These are phyloP conservation scores for Pestalotiopsis sp. DNA, from an alignment of 2,329 filamentous ascomycete species.

Conservation along the genomic window DNA sequence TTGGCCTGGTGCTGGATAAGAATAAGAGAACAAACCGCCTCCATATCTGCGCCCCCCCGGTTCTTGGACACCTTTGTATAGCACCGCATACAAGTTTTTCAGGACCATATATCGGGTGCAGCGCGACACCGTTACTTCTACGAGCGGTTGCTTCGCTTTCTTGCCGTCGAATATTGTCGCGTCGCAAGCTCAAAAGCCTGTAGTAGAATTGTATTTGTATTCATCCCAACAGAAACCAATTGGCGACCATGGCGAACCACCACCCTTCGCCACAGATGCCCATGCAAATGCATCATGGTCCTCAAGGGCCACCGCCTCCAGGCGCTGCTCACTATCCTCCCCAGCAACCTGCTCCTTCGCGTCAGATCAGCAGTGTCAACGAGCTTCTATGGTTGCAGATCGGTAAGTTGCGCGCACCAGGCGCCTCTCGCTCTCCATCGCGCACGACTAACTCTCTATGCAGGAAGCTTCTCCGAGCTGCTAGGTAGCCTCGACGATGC, in stretches of 20 bases:
- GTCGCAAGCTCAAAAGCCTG: constrained; percentile 16
- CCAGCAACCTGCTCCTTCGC: constrained; percentile 58
- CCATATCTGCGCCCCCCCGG: background rate
- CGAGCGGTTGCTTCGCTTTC: background rate
- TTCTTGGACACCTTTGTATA: background rate
- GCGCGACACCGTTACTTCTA: background rate
- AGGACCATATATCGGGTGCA: background rate
- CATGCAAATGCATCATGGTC: constrained; percentile 69
- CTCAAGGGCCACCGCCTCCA: constrained; percentile 63
- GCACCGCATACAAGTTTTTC: background rate
- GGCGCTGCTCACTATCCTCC: constrained; percentile 55
- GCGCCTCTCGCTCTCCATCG: background rate
- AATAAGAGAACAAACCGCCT: background rate
- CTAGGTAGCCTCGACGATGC: constrained; percentile 89
- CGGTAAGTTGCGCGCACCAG: constrained; percentile 59
- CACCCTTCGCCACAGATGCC: constrained; percentile 80
- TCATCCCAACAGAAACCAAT: constrained; percentile 18
- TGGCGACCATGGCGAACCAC: constrained; percentile 69
- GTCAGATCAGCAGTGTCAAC: constrained; percentile 78
- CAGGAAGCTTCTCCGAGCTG: constrained; percentile 84
- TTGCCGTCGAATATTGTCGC: constrained; percentile 6
- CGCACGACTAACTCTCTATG: constrained; percentile 14
- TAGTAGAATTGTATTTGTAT: constrained; percentile 12
- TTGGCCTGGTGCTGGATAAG: background rate
- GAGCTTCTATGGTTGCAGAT: constrained; percentile 92